phyloP scores from a whole-genome alignment of 2,329 filamentous ascomycete genomes.

The Lecanicillium sp. region DNA sequence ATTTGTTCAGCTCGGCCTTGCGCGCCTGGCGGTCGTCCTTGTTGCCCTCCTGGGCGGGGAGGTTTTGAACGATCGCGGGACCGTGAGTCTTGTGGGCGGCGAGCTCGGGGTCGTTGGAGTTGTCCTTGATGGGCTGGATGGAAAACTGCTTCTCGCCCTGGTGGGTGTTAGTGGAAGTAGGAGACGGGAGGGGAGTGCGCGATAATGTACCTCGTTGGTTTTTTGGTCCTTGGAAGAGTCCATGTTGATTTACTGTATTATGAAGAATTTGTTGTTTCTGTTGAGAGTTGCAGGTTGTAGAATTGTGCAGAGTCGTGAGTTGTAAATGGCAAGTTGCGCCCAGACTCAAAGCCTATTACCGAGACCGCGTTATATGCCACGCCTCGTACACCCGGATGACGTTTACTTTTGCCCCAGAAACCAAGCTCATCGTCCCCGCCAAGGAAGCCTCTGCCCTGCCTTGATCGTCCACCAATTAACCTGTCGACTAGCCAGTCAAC shows the following conservation, averaged over 20 bases:
- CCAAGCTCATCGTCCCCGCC: constrained; percentile 6
- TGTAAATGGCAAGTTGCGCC: background rate
- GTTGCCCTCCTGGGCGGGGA: constrained; percentile 52
- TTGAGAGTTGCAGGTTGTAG: background rate
- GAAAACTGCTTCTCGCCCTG: constrained; percentile 39
- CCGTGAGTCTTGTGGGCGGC: constrained; percentile 49
- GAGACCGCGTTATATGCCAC: too few relatives aligned
- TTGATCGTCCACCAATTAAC: background rate
- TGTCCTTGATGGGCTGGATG: constrained; percentile 39
- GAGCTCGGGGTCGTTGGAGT: constrained; percentile 40
- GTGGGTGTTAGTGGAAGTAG: constrained; percentile 11
- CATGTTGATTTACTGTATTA: constrained; percentile 18
- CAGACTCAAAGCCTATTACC: too few relatives aligned
- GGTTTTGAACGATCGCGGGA: constrained; percentile 48
- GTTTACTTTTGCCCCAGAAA: constrained; percentile 9
- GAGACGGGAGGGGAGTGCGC: constrained; percentile 1
- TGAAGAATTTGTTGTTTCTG: too few relatives aligned
- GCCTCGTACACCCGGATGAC: constrained; percentile 1
- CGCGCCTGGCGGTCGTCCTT: constrained; percentile 64
- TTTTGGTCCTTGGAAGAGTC: constrained; percentile 25
- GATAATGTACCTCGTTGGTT: constrained; percentile 24
- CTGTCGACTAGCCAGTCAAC: too few relatives aligned
- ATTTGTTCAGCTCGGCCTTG: constrained; percentile 61
- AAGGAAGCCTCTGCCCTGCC: constrained; percentile 1
- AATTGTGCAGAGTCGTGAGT: background rate